These are phyloP conservation scores for Glutinoglossum americanum DNA, from an alignment of 495 filamentous ascomycete genomes.

Conservation along the genomic window DNA sequence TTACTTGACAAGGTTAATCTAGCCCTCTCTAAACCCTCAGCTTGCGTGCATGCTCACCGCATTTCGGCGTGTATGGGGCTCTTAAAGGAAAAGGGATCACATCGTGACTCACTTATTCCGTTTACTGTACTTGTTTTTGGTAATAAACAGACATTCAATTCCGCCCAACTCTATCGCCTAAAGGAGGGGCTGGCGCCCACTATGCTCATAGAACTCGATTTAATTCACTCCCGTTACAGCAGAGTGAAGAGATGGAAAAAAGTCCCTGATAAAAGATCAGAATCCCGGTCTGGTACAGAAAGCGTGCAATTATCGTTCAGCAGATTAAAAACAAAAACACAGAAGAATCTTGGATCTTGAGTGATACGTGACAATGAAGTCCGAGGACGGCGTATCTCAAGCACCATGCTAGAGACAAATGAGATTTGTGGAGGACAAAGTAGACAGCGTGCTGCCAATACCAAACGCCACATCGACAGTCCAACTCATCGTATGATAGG, in stretches of 20 bases:
- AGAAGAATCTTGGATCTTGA: background rate
- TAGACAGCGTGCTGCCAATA: background rate
- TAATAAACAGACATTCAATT: too few species aligned
- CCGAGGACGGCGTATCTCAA: background rate
- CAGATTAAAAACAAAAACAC: background rate
- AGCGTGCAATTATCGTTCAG: background rate
- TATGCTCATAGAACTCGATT: too few species aligned
- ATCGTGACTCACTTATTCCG: too few species aligned
- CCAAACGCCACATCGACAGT: background rate
- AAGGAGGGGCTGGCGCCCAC: too few species aligned
- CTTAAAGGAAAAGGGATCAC: too few species aligned
- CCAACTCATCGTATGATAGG: background rate
- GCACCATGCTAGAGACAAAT: background rate
- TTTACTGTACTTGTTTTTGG: too few species aligned
- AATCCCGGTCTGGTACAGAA: background rate
- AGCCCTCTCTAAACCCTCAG: too few species aligned
- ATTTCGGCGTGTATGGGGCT: too few species aligned
- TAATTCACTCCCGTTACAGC: background rate
- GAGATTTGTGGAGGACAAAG: background rate
- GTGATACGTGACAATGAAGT: background rate
- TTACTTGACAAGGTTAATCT: too few species aligned
- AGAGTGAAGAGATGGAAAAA: background rate
- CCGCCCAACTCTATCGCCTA: too few species aligned
- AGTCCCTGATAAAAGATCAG: background rate
- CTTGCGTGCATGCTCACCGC: too few species aligned